Evolutionary conservation across 441 rosid species (phyloP).

Genomic region (Populus trichocarpa): DNA sequence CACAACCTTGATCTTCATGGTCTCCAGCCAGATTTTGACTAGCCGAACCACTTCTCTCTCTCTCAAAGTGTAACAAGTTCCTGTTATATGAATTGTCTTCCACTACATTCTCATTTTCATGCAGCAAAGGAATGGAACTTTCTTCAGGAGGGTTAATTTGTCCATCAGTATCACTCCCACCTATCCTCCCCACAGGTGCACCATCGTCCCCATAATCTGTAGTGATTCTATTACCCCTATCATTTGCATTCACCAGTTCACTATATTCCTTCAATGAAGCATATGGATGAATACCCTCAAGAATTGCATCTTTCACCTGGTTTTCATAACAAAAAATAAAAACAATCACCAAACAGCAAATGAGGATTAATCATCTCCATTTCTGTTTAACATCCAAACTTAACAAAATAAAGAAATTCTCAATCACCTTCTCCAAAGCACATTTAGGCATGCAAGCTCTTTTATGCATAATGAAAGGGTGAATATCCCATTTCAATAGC

Average conservation of each 20-base stretch:
- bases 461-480: slow-evolving; percentile 43
- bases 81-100: slow-evolving; percentile 10
- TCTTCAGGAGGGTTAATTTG: slow-evolving; percentile 16
- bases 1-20: slow-evolving; percentile 16
- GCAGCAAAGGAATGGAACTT: slow-evolving; percentile 13
- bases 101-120: slow-evolving; percentile 14
- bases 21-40: slow-evolving; percentile 19
- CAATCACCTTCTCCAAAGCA: slow-evolving; percentile 40
- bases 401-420: neutral
- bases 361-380: neutral
- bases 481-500: slow-evolving; percentile 42
- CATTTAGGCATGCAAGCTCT: slow-evolving; percentile 42
- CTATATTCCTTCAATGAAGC: slow-evolving; percentile 32
- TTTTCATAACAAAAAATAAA: slow-evolving; percentile 19
- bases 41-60: slow-evolving; percentile 25
- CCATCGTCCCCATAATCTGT: slow-evolving; percentile 8
- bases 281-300: slow-evolving; percentile 25
- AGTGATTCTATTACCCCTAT: slow-evolving; percentile 6
- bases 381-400: neutral
- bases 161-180: slow-evolving; percentile 7
- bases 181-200: slow-evolving; percentile 9
- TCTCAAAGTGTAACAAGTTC: slow-evolving; percentile 25
- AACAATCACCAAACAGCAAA: neutral
- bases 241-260: slow-evolving; percentile 29
- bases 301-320: slow-evolving; percentile 47